These are phyloP conservation scores for Geotrichum macrosporum DNA, from an alignment of 1,139 yeast species.

Conservation along the genomic window DNA sequence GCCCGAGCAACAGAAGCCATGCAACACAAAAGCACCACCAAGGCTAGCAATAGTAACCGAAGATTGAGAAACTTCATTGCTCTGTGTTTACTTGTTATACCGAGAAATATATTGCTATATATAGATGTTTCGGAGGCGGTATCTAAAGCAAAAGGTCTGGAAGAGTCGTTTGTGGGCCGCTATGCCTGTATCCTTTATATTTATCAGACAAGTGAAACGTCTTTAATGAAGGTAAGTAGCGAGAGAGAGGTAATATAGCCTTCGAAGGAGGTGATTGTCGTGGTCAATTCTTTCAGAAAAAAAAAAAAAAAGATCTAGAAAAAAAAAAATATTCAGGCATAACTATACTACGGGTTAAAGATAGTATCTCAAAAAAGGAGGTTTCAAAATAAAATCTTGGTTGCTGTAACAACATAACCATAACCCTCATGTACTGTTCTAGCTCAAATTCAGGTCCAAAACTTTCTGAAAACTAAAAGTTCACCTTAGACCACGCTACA, in stretches of 20 bases:
- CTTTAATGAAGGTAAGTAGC: background rate
- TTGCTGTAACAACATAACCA: background rate
- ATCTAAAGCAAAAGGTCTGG: background rate
- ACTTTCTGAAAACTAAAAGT: too few species aligned
- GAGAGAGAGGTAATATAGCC: background rate
- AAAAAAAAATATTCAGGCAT: too few species aligned
- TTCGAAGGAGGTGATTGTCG: too few species aligned
- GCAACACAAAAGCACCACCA: slow-evolving; percentile 1
- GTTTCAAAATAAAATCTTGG: background rate
- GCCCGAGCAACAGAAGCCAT: background rate
- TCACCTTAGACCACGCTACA: too few species aligned
- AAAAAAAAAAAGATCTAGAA: background rate
- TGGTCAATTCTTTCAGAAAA: too few species aligned
- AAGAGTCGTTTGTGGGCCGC: background rate
- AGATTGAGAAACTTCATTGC: slow-evolving; percentile 3
- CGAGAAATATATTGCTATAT: background rate
- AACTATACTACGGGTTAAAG: background rate
- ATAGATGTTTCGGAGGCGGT: background rate
- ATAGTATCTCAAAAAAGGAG: background rate
- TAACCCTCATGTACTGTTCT: too few species aligned
- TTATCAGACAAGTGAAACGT: too few species aligned
- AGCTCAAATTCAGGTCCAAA: too few species aligned
- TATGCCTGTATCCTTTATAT: too few species aligned
- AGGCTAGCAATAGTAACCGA: slow-evolving; percentile 8
- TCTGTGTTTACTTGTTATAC: background rate